Evolutionary conservation across 306 rosid genomes (phyloP).

Genomic region (Ziziphus jujuba): DNA sequence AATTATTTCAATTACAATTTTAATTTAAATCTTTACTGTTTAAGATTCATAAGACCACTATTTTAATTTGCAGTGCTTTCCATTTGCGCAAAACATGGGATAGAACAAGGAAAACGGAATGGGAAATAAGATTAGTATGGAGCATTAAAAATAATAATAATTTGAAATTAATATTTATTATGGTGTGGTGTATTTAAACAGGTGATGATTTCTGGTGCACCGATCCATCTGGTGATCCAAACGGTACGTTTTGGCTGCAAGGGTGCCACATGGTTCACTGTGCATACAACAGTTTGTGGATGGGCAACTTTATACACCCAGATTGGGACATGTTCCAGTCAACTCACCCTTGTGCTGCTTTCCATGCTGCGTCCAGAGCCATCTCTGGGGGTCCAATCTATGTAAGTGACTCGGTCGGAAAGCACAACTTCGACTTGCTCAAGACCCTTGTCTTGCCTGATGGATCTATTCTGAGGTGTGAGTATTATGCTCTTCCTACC

Average conservation of each 20-base stretch:
- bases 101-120: too few species aligned
- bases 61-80: too few species aligned
- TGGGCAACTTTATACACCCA: constrained; percentile 93
- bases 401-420: constrained; percentile 72
- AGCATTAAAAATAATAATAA: too few species aligned
- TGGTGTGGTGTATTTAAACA: constrained; percentile 7
- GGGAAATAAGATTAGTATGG: too few species aligned
- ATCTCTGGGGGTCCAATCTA: constrained; percentile 95
- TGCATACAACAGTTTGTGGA: constrained; percentile 93
- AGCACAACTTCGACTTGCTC: constrained; percentile 78
- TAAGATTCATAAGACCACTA: too few species aligned
- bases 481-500: constrained; percentile 81
- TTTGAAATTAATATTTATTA: not conserved
- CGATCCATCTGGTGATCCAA: constrained; percentile 87
- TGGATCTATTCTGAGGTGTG: constrained; percentile 83
- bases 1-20: too few species aligned
- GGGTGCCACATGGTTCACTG: constrained; percentile 99
- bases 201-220: constrained; percentile 99
- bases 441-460: constrained; percentile 74
- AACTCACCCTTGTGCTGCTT: constrained; percentile 88
- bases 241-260: constrained; percentile 93
- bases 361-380: constrained; percentile 94
- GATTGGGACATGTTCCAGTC: constrained; percentile 99
- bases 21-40: too few species aligned
- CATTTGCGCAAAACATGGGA: too few species aligned